Base-by-base conservation (phyloP, 352 stramenopile species). In the Pythium chondricola region DNA sequence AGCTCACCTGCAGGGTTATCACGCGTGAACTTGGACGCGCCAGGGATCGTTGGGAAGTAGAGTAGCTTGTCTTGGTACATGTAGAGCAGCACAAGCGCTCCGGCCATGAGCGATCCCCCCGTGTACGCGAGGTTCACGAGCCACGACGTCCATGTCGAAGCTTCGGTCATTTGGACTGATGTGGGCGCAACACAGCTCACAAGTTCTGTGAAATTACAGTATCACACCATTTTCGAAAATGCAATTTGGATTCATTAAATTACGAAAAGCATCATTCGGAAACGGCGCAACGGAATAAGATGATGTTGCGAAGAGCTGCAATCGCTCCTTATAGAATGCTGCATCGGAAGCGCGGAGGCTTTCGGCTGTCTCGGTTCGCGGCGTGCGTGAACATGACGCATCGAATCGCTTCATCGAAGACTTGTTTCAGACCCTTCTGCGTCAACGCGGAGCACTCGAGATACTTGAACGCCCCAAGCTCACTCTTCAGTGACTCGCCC, bases 331-430 rank as follows among this genome's bases (percentile, higher is more conserved):
- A 89, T 39, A 93, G 61, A 47, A 93, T 93, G 29, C 56, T 82
- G 61, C 82, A 93, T 33, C 30, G 25, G 38, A 54, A 61, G 31
- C 54, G 54, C 39, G 48, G 43, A 31, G 49, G 44, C 32, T 50
- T 58, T 36, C 54, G 36, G 44, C 41, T 52, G 44, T 43, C 40
- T 25, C 57, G 60, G 43, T 43, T 60, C 2, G 51, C 43, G 6
- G 88, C 76, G 52, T 93, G 82, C 52, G 83, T 82, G 3, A 66
- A 75, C 45, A 96, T 71, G 10, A 93, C 87, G 54, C 85, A 94
- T 39, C 87, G 84, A 67, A 98, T 97, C 40, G 76, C 86, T 43
- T 96, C 84, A 56, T 98, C 92, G 44, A 97, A 97, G 17, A 98
- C 89, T 39, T 91, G 73, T 71, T 98, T 98, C 37, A 98, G 79